A percentile compares a stretch with the other conserved stretches of the same genome.
These are phyloP conservation scores for Viola odorata DNA, from an alignment of 345 rosid genomes.

Conservation along the genomic window DNA sequence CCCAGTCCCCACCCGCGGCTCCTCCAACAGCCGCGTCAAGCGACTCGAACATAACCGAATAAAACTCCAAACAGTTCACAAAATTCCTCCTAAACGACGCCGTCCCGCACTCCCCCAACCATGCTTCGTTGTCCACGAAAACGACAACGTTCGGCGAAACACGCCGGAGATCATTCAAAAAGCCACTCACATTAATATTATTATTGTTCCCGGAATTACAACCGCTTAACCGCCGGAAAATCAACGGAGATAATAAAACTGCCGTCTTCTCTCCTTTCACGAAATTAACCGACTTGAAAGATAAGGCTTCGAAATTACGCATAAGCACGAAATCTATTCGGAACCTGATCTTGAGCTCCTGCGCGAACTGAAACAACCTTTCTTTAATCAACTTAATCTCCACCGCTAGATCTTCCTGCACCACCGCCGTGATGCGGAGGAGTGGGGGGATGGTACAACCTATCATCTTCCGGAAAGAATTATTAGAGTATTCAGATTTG, in stretches of 20 bases:
- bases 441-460: conserved; percentile 17
- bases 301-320: conserved; percentile 63
- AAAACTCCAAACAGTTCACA: conserved; percentile 60
- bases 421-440: conserved; percentile 76
- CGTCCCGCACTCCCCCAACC: conserved; percentile 41
- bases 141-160: conserved; percentile 61
- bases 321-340: conserved; percentile 65
- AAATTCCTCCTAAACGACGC: conserved; percentile 72
- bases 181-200: conserved; percentile 27
- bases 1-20: conserved; percentile 42
- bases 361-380: conserved; percentile 67
- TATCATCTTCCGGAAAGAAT: too few species aligned
- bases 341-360: conserved; percentile 64
- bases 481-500: conserved; percentile 21
- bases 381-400: conserved; percentile 74
- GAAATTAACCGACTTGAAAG: conserved; percentile 66
- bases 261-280: conserved; percentile 63
- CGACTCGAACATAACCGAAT: conserved; percentile 72
- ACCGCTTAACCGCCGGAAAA: conserved; percentile 52
- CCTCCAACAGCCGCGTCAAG: conserved; percentile 58
- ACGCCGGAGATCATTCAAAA: conserved; percentile 48
- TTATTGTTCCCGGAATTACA: neutral
- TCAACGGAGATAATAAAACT: conserved; percentile 55
- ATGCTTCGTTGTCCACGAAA: conserved; percentile 63
- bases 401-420: conserved; percentile 57